Base-by-base conservation (phyloP, 768 basidiomycete species). In the Mycena maculata region DNA sequence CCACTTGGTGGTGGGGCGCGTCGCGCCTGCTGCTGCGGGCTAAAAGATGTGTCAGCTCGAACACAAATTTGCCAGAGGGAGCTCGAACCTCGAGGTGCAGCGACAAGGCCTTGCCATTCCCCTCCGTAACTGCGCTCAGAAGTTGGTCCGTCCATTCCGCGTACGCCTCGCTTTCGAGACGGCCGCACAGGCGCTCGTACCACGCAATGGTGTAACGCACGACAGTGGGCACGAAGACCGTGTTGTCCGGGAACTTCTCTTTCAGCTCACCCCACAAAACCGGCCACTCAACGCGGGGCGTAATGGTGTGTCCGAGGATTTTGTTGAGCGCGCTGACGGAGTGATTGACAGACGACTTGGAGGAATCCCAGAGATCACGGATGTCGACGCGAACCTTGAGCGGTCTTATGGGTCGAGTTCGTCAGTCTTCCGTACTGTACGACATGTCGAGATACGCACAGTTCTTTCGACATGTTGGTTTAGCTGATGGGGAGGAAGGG, bases 111-210 rank as follows among this genome's bases (percentile, higher is more conserved):
- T 57, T 27, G 50, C 55, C 20, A 65, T 60, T 67, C 65, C 63
- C 44, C 67, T 62, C 71, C 5, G 72, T 66, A 1, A 82, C 63
- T 1, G 67, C 67, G 4, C 65, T 73, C 22, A 81, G 69, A 10
- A 83, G 58, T 18, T 77, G 63, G 33, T 82, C 80, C 2, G 79
- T 78, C 82, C 81, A 82, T 8, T 79, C 73, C 10, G 69, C 71
- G 39, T 76, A 75, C 11, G 61, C 69, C 3, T 79, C 76, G 31
- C 76, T 76, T 23, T 83, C 79, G 11, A 84, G 70, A 48, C 78
- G 75, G 59, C 75, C 75, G 11, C 74, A 64, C 22, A 84, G 71
- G 30, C 77, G 73, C 30, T 79, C 75, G 53, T 81, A 82, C 76
- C 81, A 82, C 1, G 77, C 70, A 18, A 74, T 73, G 16, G 72